phyloP scores from a whole-genome alignment of 1,284 basidiomycete species.

The Amylostereum chailletii region DNA sequence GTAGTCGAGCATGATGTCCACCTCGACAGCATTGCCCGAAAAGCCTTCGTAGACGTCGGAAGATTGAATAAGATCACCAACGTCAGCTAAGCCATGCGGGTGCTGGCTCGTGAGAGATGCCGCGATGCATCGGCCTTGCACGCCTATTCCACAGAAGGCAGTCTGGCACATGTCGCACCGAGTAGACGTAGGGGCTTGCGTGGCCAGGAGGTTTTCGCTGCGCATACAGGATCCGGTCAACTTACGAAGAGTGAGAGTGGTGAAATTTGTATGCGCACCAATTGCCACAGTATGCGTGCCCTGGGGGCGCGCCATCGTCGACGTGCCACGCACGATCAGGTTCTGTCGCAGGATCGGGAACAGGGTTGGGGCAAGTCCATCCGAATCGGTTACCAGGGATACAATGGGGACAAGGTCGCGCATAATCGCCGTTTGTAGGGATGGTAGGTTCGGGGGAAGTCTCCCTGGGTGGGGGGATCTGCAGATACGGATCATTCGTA shows the following conservation, averaged over 20 bases:
- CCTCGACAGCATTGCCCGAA: constrained; percentile 64
- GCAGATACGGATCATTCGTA: constrained; percentile 5
- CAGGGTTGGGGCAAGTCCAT: constrained; percentile 67
- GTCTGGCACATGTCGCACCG: constrained; percentile 74
- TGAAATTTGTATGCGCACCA: constrained; percentile 35
- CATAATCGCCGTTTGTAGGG: constrained; percentile 49
- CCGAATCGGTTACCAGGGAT: constrained; percentile 53
- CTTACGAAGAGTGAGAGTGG: not conserved
- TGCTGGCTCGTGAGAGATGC: constrained; percentile 48
- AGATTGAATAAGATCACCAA: constrained; percentile 65
- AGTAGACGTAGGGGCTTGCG: constrained; percentile 61
- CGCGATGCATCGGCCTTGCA: constrained; percentile 61
- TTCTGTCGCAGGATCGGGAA: constrained; percentile 56
- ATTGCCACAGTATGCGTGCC: constrained; percentile 68
- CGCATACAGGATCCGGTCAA: not conserved
- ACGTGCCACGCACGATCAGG: constrained; percentile 61
- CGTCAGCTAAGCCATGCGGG: constrained; percentile 56
- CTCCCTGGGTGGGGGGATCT: constrained; percentile 69
- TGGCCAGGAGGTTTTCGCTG: constrained; percentile 64
- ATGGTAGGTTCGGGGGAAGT: constrained; percentile 66
- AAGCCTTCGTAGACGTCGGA: constrained; percentile 70
- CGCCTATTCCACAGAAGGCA: constrained; percentile 67
- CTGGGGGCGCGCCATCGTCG: constrained; percentile 65
- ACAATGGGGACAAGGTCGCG: constrained; percentile 71
- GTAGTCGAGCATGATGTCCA: constrained; percentile 74